Evolutionary conservation across 345 rosid species (phyloP).

Genomic region (Dipteronia dyeriana): DNA sequence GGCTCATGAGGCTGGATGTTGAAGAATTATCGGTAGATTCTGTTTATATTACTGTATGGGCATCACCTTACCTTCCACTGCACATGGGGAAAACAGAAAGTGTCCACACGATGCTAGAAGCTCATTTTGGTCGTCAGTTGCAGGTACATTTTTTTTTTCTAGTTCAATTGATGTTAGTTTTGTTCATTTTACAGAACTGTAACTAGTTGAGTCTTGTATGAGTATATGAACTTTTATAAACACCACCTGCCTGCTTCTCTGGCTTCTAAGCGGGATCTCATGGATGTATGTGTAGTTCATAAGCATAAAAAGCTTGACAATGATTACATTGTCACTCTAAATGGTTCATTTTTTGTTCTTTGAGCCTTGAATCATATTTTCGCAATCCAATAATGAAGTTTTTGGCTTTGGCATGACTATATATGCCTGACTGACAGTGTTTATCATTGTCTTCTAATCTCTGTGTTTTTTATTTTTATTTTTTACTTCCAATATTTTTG

Average conservation of each 20-base stretch:
- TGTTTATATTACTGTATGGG: constrained; percentile 87
- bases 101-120: constrained; percentile 52
- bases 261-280: background rate
- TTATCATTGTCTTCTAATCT: no score
- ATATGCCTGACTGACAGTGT: background rate
- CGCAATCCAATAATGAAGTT: no score
- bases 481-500: no score
- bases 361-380: no score
- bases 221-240: background rate
- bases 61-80: constrained; percentile 81
- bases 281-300: background rate
- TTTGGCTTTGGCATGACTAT: no score
- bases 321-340: no score
- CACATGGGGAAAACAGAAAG: constrained; percentile 97
- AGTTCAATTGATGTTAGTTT: background rate
- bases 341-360: background rate
- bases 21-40: constrained; percentile 75
- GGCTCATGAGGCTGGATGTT: constrained; percentile 83
- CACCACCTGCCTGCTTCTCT: background rate
- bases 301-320: background rate
- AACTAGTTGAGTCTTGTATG: background rate
- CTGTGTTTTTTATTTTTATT: no score
- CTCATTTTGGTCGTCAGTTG: constrained; percentile 79
- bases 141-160: constrained; percentile 51
- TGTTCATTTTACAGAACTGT: background rate